Conservation (phyloP, 1,284 basidiomycete species). For the Pseudozyma pruni region DNA sequence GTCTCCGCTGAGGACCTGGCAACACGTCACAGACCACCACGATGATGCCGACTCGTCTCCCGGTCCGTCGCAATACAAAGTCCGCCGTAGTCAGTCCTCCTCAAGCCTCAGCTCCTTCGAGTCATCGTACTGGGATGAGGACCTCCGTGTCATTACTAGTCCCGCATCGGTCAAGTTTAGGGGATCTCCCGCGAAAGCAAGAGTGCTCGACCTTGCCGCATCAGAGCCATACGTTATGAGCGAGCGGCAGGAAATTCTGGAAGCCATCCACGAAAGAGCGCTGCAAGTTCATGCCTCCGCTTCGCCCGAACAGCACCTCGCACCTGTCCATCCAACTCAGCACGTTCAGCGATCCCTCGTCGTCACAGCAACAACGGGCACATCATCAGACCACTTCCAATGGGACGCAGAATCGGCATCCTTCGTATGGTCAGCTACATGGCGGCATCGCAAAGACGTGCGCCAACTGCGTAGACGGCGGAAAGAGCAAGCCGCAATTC, state of each 20-base stretch:
- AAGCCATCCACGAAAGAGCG: slow-evolving; percentile 26
- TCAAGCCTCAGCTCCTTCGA: slow-evolving; percentile 26
- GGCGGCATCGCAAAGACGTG: slow-evolving; percentile 14
- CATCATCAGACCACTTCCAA: slow-evolving; percentile 47
- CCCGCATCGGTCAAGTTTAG: slow-evolving; percentile 27
- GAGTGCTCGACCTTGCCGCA: slow-evolving; percentile 24
- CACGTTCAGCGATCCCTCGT: slow-evolving; percentile 36
- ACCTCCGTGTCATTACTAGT: background rate
- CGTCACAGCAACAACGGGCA: slow-evolving; percentile 32
- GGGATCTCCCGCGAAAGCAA: slow-evolving; percentile 15
- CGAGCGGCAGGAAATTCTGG: slow-evolving; percentile 6
- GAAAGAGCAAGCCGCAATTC: slow-evolving; percentile 31
- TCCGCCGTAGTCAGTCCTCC: slow-evolving; percentile 16
- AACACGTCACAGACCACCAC: slow-evolving; percentile 2
- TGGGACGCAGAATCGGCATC: slow-evolving; percentile 39
- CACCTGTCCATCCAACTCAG: slow-evolving; percentile 30
- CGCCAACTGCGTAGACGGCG: slow-evolving; percentile 19
- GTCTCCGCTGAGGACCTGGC: background rate
- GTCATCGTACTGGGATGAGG: slow-evolving; percentile 29
- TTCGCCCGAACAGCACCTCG: slow-evolving; percentile 19
- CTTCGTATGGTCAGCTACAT: slow-evolving; percentile 40
- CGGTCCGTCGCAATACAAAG: slow-evolving; percentile 8
- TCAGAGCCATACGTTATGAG: slow-evolving; percentile 5
- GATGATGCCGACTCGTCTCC: slow-evolving; percentile 26
- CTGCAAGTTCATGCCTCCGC: background rate